Percentiles rank a stretch among this genome's conserved stretches.
These are phyloP conservation scores for Colletotrichum lupini DNA, from an alignment of 2,329 filamentous ascomycete genomes.

Conservation along the genomic window DNA sequence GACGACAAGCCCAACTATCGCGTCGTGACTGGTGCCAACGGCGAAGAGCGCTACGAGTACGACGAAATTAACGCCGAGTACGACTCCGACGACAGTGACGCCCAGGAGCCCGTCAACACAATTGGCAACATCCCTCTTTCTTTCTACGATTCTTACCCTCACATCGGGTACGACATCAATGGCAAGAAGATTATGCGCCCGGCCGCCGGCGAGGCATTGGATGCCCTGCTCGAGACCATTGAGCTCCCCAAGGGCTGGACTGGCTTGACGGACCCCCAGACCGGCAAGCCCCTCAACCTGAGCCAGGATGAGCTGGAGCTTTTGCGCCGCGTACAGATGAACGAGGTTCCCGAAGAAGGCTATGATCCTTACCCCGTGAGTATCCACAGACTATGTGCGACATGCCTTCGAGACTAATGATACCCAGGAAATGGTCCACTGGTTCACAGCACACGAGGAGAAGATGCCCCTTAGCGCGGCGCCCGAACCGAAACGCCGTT, in stretches of 20 bases:
- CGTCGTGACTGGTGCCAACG: conserved; percentile 85
- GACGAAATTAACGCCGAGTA: conserved; percentile 94
- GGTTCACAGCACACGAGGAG: conserved; percentile 91
- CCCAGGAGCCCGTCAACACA: conserved; percentile 82
- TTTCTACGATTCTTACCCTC: conserved; percentile 97
- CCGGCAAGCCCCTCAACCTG: conserved; percentile 90
- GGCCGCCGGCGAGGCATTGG: conserved; percentile 91
- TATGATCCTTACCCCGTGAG: conserved; percentile 91
- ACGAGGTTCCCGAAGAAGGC: conserved; percentile 86
- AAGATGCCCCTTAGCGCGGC: conserved; percentile 95
- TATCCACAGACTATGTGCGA: conserved; percentile 20
- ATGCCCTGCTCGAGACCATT: conserved; percentile 94
- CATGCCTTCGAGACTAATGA: conserved; percentile 39
- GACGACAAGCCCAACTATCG: conserved; percentile 61
- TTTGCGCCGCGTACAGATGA: conserved; percentile 87
- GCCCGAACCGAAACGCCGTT: conserved; percentile 94
- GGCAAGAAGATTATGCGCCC: conserved; percentile 98
- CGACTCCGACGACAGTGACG: conserved; percentile 94
- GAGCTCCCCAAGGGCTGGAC: conserved; percentile 98
- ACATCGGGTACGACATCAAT: conserved; percentile 99
- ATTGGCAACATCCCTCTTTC: conserved; percentile 94
- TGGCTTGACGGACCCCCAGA: conserved; percentile 91
- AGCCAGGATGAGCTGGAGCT: conserved; percentile 90
- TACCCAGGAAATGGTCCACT: conserved; percentile 82
- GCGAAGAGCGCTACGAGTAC: conserved; percentile 90